Percentiles rank a stretch among this genome's conserved stretches.
phyloP scores from a whole-genome alignment of 441 rosid genomes.

The Omphalea diandra region DNA sequence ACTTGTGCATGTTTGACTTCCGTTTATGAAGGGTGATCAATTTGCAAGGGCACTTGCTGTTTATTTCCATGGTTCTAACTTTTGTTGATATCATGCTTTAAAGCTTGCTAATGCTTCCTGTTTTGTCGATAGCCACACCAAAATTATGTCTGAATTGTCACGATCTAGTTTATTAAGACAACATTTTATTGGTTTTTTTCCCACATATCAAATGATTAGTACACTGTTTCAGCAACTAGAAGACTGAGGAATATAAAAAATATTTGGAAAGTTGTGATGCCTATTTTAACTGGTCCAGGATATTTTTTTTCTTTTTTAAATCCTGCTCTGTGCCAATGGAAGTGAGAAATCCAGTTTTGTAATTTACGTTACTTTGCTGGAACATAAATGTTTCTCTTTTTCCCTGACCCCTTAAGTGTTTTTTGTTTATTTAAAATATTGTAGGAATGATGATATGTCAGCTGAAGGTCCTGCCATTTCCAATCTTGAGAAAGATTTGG shows the following conservation, averaged over 20 bases:
- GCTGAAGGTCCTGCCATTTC: conserved; percentile 30
- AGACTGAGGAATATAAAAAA: background rate
- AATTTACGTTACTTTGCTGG: background rate
- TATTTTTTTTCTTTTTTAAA: too few species aligned
- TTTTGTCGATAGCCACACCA: background rate
- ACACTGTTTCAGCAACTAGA: background rate
- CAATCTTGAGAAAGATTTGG: conserved; percentile 37
- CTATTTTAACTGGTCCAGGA: background rate
- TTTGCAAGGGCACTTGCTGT: background rate
- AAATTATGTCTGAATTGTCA: background rate
- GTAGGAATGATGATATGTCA: conserved; percentile 34
- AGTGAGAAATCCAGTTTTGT: background rate
- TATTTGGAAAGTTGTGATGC: too few species aligned
- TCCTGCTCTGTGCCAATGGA: background rate
- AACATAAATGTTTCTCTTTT: background rate
- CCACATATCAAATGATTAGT: background rate
- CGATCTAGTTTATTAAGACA: background rate
- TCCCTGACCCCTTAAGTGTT: background rate
- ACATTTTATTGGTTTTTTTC: background rate
- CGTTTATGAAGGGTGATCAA: background rate
- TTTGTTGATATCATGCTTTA: background rate
- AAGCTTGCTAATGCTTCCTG: background rate
- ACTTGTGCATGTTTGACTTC: background rate
- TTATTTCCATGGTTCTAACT: background rate
- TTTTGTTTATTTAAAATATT: conserved; percentile 15